Conservation (phyloP, 1,139 yeast species). For the Blastobotrys raffinosifermentans region DNA sequence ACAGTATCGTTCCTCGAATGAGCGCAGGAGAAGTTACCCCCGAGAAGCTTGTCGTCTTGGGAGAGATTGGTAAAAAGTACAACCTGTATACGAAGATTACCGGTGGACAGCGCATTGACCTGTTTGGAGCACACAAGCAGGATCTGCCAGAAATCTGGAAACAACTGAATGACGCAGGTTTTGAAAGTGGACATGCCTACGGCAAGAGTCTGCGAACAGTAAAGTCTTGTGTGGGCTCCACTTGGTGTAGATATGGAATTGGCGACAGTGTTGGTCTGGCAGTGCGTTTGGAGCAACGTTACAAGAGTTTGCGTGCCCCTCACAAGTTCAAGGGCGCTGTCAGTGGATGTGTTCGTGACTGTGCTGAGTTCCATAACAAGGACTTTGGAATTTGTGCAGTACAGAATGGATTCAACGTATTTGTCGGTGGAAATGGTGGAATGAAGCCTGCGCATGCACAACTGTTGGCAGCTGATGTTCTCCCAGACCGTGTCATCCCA, state of each 20-base stretch:
- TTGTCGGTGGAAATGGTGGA: constrained; percentile 36
- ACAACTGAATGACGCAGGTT: constrained; percentile 29
- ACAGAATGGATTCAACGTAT: constrained; percentile 32
- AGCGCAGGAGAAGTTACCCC: constrained; percentile 36
- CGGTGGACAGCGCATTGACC: constrained; percentile 34
- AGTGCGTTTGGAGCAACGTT: constrained; percentile 32
- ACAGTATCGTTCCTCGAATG: constrained; percentile 34
- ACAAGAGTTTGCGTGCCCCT: constrained; percentile 34
- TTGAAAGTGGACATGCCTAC: constrained; percentile 36
- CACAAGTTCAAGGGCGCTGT: constrained; percentile 36
- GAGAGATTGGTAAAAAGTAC: constrained; percentile 30
- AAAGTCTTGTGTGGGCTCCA: constrained; percentile 35
- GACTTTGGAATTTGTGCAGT: constrained; percentile 34
- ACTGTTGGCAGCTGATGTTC: constrained; percentile 29
- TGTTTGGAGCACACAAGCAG: constrained; percentile 33
- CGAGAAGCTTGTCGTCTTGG: constrained; percentile 31
- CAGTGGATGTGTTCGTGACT: constrained; percentile 34
- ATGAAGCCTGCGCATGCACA: constrained; percentile 36
- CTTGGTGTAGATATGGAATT: constrained; percentile 36
- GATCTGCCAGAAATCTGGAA: constrained; percentile 34
- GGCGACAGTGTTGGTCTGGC: constrained; percentile 37
- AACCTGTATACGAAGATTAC: constrained; percentile 34
- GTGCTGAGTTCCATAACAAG: constrained; percentile 35
- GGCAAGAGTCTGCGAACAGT: constrained; percentile 34
- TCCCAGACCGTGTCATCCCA: constrained; percentile 33